Base-by-base conservation (phyloP, 768 basidiomycete genomes). In the Termitomyces sp. region DNA sequence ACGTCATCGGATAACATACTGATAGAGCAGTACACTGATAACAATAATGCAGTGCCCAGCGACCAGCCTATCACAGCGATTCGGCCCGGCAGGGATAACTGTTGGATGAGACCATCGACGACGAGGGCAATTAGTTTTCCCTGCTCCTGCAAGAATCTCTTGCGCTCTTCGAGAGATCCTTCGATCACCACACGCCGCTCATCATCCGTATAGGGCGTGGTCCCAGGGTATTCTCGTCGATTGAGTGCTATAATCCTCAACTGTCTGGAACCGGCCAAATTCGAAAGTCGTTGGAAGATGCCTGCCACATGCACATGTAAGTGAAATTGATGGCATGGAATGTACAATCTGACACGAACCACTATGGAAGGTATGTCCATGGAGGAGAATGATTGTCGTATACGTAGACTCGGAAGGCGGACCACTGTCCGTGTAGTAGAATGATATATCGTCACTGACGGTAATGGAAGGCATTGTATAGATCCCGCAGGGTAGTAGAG, bases 141-240 rank as follows among this genome's bases (percentile, higher is more conserved):
- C 39, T 74, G 71, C 36, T 69, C 58, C 31, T 61, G 54, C n/a
- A 72, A 58, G 3, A 67, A 61, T 16, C 58, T 55, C 1, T 51
- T 61, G 12, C 68, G 57, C 6, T 67, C 67, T 12, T 63, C 42
- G 1, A 66, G 57, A 54, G 58, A 44, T 31, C 69, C 65, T 24
- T 59, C 27, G 4, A 16, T 22, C 7, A 71, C 47, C 12, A 51
- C 46, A 9, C 37, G 44, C n/a, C 65, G 46, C 30, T 74, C 75
- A 2, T 67, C 66, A 12, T 62, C 54, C 1, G 68, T 69, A 47
- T 70, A 71, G 0, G 69, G 68, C 2, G 71, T 71, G 22, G 72
- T 69, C 2, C 69, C 70, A 0, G 68, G 70, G 54, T 75, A 75
- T 41, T 69, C 66, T 7, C 75, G 69, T n/a, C 73, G 69, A 49